phyloP scores from a whole-genome alignment of 1,284 basidiomycete species.

The Neotropicomus parvogracilis region DNA sequence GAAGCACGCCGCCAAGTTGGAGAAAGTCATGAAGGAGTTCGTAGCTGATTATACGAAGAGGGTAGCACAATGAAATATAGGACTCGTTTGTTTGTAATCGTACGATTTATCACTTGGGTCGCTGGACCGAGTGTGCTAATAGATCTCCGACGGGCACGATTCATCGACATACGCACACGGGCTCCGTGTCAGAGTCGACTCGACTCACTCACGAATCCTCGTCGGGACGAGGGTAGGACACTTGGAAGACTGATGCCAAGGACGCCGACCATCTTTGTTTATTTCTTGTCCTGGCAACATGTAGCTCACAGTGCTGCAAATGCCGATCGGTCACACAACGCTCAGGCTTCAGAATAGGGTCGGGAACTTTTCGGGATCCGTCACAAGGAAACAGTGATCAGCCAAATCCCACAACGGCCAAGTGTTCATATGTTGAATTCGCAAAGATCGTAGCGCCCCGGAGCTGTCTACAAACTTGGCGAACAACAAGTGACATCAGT shows the following conservation, averaged over 20 bases:
- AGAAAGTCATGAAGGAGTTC: slow-evolving; percentile 61
- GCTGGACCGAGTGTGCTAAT: background rate
- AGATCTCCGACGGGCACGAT: background rate
- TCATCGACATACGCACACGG: too few relatives aligned
- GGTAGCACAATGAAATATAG: slow-evolving; percentile 12
- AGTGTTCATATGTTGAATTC: background rate
- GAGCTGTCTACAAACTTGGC: background rate
- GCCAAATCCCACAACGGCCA: background rate
- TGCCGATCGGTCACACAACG: background rate
- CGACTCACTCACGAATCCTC: too few relatives aligned
- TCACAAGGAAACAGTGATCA: background rate
- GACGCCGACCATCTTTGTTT: background rate
- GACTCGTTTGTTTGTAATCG: background rate
- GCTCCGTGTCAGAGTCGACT: too few relatives aligned
- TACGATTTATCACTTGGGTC: background rate
- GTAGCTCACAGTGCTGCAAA: too few relatives aligned
- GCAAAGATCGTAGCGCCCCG: slow-evolving; percentile 2
- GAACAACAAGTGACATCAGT: background rate
- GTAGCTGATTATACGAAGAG: slow-evolving; percentile 36
- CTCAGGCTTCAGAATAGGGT: background rate
- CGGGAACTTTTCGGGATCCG: slow-evolving; percentile 16
- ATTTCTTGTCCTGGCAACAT: too few relatives aligned
- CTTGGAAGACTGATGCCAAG: slow-evolving; percentile 2
- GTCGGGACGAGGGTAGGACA: slow-evolving; percentile 1
- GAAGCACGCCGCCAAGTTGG: slow-evolving; percentile 83